phyloP scores from a whole-genome alignment of 208 protist genomes.

The Leishmania braziliensis region DNA sequence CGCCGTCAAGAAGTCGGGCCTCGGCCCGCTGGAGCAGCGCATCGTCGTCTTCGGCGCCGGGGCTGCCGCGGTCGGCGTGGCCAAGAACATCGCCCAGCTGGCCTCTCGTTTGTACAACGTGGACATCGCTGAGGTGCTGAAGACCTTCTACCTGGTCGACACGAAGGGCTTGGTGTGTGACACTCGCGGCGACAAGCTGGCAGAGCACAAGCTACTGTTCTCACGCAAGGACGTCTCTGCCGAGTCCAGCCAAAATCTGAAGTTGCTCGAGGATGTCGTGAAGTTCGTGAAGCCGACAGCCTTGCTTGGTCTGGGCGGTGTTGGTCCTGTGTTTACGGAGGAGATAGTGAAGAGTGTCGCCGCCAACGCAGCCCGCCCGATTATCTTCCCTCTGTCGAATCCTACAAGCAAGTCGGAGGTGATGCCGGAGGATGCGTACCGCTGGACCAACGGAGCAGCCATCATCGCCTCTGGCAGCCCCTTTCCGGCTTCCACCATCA shows the following conservation, averaged over 20 bases:
- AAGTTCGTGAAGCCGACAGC: conserved; percentile 94
- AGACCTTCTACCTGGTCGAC: conserved; percentile 93
- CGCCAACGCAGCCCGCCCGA: conserved; percentile 82
- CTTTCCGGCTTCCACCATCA: conserved; percentile 89
- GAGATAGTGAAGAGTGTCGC: conserved; percentile 88
- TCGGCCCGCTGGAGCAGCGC: conserved; percentile 64
- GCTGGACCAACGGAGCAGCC: conserved; percentile 91
- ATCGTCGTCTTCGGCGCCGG: conserved; percentile 94
- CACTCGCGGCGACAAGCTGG: conserved; percentile 82
- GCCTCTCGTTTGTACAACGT: conserved; percentile 59
- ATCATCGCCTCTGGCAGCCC: conserved; percentile 97
- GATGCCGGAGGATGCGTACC: conserved; percentile 94
- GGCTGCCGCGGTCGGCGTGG: conserved; percentile 94
- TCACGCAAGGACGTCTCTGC: conserved; percentile 83
- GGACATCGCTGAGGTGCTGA: conserved; percentile 76
- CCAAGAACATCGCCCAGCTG: conserved; percentile 91
- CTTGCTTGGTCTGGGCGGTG: conserved; percentile 94
- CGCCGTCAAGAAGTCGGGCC: conserved; percentile 68
- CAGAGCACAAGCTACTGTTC: conserved; percentile 87
- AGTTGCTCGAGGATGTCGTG: conserved; percentile 68
- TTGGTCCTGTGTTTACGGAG: conserved; percentile 94
- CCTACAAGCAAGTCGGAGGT: conserved; percentile 91
- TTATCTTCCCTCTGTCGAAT: conserved; percentile 98
- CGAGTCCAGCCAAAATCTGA: conserved; percentile 62
- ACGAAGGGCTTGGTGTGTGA: conserved; percentile 90